phyloP scores from a whole-genome alignment of 306 rosid genomes.

The Hippophae rhamnoides region DNA sequence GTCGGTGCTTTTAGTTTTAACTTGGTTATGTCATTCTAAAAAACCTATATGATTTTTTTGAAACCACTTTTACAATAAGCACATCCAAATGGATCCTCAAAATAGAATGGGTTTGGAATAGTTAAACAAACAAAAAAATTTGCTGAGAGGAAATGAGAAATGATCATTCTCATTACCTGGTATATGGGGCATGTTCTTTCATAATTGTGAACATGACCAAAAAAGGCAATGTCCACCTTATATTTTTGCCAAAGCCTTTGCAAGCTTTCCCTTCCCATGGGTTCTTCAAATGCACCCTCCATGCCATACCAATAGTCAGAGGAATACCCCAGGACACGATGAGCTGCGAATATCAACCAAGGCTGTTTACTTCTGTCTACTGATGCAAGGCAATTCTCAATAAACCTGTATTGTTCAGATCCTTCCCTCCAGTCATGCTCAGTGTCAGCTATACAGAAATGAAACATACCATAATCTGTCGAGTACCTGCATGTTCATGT shows the following conservation, averaged over 20 bases:
- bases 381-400: constrained; percentile 71
- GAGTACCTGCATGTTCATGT: constrained; percentile 6
- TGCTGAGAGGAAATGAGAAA: too few species aligned
- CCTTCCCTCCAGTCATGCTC: constrained; percentile 85
- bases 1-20: too few species aligned
- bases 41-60: too few species aligned
- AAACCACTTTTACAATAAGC: too few species aligned
- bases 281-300: constrained; percentile 65
- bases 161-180: constrained; percentile 31
- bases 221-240: constrained; percentile 76
- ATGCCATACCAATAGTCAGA: constrained; percentile 36
- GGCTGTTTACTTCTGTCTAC: constrained; percentile 78
- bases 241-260: constrained; percentile 81
- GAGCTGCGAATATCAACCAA: constrained; percentile 76
- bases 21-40: too few species aligned
- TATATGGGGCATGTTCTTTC: constrained; percentile 82
- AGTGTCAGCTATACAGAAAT: constrained; percentile 56
- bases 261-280: constrained; percentile 79
- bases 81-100: too few species aligned
- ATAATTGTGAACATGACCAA: constrained; percentile 79
- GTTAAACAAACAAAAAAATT: too few species aligned
- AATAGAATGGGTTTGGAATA: too few species aligned
- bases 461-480: constrained; percentile 71
- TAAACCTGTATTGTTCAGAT: constrained; percentile 64
- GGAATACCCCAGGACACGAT: constrained; percentile 84